Evolutionary conservation across 495 filamentous ascomycete genomes (phyloP).

Genomic region (Talaromyces trachyspermus): DNA sequence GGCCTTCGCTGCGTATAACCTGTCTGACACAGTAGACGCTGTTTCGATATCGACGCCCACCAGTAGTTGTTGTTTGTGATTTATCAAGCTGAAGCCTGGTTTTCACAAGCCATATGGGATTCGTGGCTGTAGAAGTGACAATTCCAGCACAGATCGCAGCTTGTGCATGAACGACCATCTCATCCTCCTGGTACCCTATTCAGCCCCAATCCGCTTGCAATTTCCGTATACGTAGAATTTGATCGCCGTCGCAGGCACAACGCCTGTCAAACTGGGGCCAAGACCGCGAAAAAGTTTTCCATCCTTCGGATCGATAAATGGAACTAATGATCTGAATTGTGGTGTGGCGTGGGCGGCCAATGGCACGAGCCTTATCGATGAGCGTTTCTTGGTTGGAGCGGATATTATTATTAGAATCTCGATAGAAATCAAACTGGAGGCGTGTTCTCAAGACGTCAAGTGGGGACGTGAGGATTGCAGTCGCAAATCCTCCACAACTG

Average conservation of each 20-base stretch:
- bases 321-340: conserved; percentile 73
- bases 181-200: conserved; percentile 59
- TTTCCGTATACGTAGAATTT: conserved; percentile 90
- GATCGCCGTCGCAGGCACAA: conserved; percentile 78
- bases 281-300: conserved; percentile 86
- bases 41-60: conserved; percentile 68
- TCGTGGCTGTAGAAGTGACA: conserved; percentile 76
- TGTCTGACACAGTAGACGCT: conserved; percentile 74
- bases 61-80: conserved; percentile 46
- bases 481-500: too few species aligned
- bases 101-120: conserved; percentile 91
- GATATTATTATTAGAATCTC: conserved; percentile 55
- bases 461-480: conserved; percentile 73
- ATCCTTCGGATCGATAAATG: conserved; percentile 71
- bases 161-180: conserved; percentile 63
- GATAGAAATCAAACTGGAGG: conserved; percentile 86
- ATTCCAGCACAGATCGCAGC: conserved; percentile 69
- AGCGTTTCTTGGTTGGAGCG: too few species aligned
- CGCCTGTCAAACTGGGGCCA: conserved; percentile 78
- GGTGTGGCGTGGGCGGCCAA: too few species aligned
- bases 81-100: conserved; percentile 83
- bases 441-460: conserved; percentile 86
- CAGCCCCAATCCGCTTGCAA: conserved; percentile 67
- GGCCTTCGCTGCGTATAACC: conserved; percentile 67
- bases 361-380: too few species aligned